Base-by-base conservation (phyloP, 2,329 filamentous ascomycete genomes). In the Aspergillus persii region DNA sequence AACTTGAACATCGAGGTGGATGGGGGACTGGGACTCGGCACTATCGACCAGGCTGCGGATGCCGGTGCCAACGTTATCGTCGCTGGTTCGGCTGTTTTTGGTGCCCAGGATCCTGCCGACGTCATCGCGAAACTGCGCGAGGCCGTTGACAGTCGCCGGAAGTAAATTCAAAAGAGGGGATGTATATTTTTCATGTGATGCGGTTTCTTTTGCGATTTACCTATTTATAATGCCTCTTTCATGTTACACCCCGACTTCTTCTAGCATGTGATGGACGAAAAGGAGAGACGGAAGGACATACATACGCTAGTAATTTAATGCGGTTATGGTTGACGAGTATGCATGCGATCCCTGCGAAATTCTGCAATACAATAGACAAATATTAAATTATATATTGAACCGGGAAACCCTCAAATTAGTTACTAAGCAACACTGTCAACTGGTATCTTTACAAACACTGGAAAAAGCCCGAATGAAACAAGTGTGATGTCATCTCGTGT, bases 31-130 rank as follows among this genome's bases (percentile, higher is more conserved):
- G 92, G 92, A 1, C 87, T 92, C 56, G 86, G 87, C 65, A 99
- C 95, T 0, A 95, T 99, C 67, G 93, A 95, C 69, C 90, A 94
- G 73, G 95, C 95, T 7, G 95, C 95, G 0, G 92, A 96, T 61
- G 95, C 95, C 0, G 95, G 95, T 36, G 95, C 95, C 57, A 99
- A 99, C 70, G 95, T 99, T 58, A 99, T 99, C 71, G 95, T 99
- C 54, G 94, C 95, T 9, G 95, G 95, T 31, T 96, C 91, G 70
- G 95, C 95, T 46, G 92, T 99, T 7, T 99, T 98, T 77, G 92
- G 93, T 39, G 94, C 95, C 18, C 84, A 92, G 71, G 91, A 96
- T 71, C 95, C 95, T 0, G 85, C 85, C 5, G 89, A 95, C 66
- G 92, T 97, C 27, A 97, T 99, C 72, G 78, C 83, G n/a, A 81